These are phyloP conservation scores for Umbelopsis vinacea DNA, from an alignment of 192 early-diverging fungal species.

Conservation along the genomic window DNA sequence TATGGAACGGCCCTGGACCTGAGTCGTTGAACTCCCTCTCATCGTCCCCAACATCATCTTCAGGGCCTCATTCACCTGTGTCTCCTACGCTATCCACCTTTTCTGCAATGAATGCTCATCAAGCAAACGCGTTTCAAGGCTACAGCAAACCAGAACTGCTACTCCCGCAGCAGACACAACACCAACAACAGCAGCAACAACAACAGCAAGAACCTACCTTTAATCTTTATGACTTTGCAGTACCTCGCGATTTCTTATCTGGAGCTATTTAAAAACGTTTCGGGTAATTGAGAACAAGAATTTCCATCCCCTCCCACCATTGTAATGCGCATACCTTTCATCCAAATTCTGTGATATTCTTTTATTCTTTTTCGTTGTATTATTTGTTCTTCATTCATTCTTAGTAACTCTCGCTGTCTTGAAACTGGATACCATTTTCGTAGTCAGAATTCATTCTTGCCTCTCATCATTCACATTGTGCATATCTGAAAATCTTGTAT, in stretches of 20 bases:
- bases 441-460: no score
- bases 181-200: no score
- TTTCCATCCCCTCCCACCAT: not conserved
- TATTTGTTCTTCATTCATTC: not conserved
- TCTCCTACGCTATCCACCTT: not conserved
- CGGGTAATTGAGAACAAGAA: not conserved
- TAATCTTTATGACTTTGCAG: slow-evolving; percentile 10
- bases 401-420: not conserved
- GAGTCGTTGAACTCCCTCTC: slow-evolving; percentile 3
- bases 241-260: slow-evolving; percentile 13
- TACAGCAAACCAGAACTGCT: not conserved
- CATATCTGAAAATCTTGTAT: slow-evolving; percentile 1
- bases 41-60: slow-evolving; percentile 6
- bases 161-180: no score
- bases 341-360: not conserved
- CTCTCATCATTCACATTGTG: not conserved
- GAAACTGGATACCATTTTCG: not conserved
- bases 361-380: slow-evolving; percentile 16
- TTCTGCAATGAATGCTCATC: not conserved
- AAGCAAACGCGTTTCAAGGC: not conserved
- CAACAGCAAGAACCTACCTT: slow-evolving; percentile 1
- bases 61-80: slow-evolving; percentile 6
- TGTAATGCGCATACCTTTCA: no score
- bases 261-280: slow-evolving; percentile 14
- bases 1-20: slow-evolving; percentile 19